These are phyloP conservation scores for Pharus latifolius DNA, from an alignment of 176 grass and related monocot genomes.

Conservation along the genomic window DNA sequence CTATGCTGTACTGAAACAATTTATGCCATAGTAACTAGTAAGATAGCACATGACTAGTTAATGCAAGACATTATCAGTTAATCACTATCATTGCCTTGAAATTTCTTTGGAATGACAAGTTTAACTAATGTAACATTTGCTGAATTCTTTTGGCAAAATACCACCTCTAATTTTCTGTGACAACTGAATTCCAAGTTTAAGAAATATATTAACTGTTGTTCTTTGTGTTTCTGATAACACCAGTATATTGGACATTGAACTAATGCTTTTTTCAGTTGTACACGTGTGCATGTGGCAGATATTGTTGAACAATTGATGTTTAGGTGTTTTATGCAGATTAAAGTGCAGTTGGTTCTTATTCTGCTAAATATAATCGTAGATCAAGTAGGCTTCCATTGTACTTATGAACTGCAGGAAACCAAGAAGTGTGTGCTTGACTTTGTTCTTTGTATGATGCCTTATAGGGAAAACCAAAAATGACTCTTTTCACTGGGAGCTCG, in stretches of 20 bases:
- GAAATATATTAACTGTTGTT: neutral
- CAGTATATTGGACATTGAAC: neutral
- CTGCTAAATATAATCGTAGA: neutral
- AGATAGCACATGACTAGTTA: slow-evolving; percentile 14
- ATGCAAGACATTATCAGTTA: neutral
- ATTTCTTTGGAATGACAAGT: neutral
- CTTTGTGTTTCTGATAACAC: neutral
- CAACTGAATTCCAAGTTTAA: neutral
- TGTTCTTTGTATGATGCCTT: slow-evolving; percentile 10
- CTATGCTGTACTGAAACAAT: neutral
- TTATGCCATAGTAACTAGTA: neutral
- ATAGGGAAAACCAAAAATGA: slow-evolving; percentile 86
- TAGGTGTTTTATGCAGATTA: neutral
- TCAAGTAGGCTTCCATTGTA: neutral
- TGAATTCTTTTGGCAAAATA: neutral
- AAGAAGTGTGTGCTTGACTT: neutral
- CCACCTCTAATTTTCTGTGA: neutral
- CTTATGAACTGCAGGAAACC: neutral
- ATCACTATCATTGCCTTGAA: neutral
- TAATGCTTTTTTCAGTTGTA: neutral
- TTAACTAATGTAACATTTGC: neutral
- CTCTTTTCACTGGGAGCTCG: slow-evolving; percentile 92
- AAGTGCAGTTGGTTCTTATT: neutral
- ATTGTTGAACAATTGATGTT: neutral
- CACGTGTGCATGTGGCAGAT: neutral